These are phyloP conservation scores for Erigeron canadensis DNA, from an alignment of 129 eudicot genomes.

Conservation along the genomic window DNA sequence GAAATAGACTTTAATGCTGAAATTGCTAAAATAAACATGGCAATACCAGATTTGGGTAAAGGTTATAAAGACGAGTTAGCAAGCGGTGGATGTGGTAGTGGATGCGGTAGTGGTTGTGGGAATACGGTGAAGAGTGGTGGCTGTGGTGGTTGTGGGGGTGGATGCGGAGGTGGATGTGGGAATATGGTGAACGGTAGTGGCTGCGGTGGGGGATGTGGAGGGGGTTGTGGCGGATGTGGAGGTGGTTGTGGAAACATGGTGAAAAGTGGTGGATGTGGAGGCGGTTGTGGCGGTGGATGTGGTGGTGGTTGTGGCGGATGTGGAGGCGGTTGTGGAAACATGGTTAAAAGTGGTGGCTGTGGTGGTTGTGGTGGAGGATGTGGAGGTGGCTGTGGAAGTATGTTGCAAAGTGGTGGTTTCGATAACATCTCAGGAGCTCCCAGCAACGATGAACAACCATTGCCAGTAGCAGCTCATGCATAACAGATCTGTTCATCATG, in stretches of 20 bases:
- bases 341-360: conserved; percentile 14
- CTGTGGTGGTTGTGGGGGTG: conserved; percentile 15
- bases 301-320: conserved; percentile 26
- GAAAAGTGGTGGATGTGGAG: conserved; percentile 19
- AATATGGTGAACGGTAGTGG: conserved; percentile 25
- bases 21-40: conserved; percentile 14
- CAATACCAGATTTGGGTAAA: conserved; percentile 3
- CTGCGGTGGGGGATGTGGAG: conserved; percentile 26
- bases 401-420: conserved; percentile 14
- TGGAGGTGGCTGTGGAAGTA: conserved; percentile 30
- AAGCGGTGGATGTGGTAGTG: conserved; percentile 16
- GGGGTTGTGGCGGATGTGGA: conserved; percentile 29
- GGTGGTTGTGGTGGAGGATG: conserved; percentile 29
- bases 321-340: conserved; percentile 21
- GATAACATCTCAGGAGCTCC: conserved; percentile 19
- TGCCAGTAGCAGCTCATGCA: conserved; percentile 32
- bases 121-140: conserved; percentile 23
- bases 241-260: conserved; percentile 27
- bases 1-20: conserved; percentile 23
- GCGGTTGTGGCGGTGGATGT: conserved; percentile 32
- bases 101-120: conserved; percentile 23
- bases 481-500: conserved; percentile 16
- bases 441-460: conserved; percentile 28
- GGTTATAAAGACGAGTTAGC: conserved; percentile 6
- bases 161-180: conserved; percentile 24